These are phyloP conservation scores for Daldinia childiae DNA, from an alignment of 495 filamentous ascomycete species.

Conservation along the genomic window DNA sequence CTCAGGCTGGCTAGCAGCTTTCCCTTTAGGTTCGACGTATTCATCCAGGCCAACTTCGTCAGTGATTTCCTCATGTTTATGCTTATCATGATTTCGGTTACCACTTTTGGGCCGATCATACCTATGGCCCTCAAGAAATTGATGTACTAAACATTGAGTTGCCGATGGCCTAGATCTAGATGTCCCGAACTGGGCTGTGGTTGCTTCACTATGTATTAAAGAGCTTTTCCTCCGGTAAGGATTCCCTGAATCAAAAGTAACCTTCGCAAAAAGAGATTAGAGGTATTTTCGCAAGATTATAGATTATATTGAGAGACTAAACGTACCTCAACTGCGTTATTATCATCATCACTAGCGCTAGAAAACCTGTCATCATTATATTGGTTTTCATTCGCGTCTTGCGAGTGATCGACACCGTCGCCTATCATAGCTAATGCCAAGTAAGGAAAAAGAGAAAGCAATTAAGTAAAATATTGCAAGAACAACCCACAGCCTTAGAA, in stretches of 20 bases:
- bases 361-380: conserved; percentile 44
- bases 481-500: background rate
- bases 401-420: conserved; percentile 44
- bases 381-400: conserved; percentile 42
- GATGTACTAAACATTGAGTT: conserved; percentile 83
- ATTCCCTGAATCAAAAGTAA: conserved; percentile 75
- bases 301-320: background rate
- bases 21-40: conserved; percentile 50
- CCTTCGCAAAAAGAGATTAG: conserved; percentile 56
- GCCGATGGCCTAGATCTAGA: conserved; percentile 57
- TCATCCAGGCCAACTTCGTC: conserved; percentile 43
- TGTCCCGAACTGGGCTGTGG: conserved; percentile 51
- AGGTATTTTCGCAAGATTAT: background rate
- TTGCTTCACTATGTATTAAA: conserved; percentile 68
- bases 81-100: conserved; percentile 27
- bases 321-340: conserved; percentile 54
- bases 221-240: conserved; percentile 88
- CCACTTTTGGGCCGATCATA: conserved; percentile 11
- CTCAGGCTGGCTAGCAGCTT: conserved; percentile 1
- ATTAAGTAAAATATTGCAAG: background rate
- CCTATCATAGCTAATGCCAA: conserved; percentile 37
- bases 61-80: conserved; percentile 40
- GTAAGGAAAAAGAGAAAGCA: background rate
- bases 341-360: conserved; percentile 55
- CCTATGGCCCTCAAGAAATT: conserved; percentile 71